Evolutionary conservation across 495 filamentous ascomycete species (phyloP).

Genomic region (Xylaria venustula): DNA sequence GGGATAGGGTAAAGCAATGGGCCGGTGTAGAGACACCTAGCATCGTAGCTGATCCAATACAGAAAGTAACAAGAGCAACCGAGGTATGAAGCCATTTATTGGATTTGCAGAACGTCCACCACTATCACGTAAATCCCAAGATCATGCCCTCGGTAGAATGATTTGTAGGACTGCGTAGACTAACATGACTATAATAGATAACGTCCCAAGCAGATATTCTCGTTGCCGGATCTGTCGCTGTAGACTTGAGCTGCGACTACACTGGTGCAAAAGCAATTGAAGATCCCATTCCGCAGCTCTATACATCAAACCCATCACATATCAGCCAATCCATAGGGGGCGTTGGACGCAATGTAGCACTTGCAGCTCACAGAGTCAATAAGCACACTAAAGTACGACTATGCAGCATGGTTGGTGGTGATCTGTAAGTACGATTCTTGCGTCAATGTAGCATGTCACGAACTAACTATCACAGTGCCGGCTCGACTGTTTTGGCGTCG

Average conservation of each 20-base stretch:
- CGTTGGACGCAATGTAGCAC: conserved; percentile 91
- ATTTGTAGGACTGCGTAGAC: conserved; percentile 2
- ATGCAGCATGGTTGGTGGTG: conserved; percentile 74
- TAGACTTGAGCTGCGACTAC: conserved; percentile 85
- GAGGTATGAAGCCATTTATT: conserved; percentile 25
- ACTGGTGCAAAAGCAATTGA: conserved; percentile 38
- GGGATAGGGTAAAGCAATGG: conserved; percentile 22
- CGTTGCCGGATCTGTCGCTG: conserved; percentile 83
- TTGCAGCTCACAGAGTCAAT: conserved; percentile 62
- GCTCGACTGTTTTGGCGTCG: conserved; percentile 62
- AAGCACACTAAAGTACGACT: conserved; percentile 53
- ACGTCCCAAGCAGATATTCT: conserved; percentile 58
- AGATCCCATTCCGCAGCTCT: conserved; percentile 49
- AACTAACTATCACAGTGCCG: conserved; percentile 44
- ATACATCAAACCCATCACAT: conserved; percentile 83
- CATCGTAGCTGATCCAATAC: conserved; percentile 13
- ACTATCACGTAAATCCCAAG: not conserved
- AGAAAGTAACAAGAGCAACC: conserved; percentile 8
- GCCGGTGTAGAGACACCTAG: conserved; percentile 1
- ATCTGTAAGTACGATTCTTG: conserved; percentile 50
- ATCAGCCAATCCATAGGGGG: conserved; percentile 84
- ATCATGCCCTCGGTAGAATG: not conserved
- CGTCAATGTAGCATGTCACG: not conserved
- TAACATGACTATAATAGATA: conserved; percentile 24
- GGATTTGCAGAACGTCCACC: not conserved